These are phyloP conservation scores for Macadamia tetraphylla DNA, from an alignment of 164 flowering plant species.

Conservation along the genomic window DNA sequence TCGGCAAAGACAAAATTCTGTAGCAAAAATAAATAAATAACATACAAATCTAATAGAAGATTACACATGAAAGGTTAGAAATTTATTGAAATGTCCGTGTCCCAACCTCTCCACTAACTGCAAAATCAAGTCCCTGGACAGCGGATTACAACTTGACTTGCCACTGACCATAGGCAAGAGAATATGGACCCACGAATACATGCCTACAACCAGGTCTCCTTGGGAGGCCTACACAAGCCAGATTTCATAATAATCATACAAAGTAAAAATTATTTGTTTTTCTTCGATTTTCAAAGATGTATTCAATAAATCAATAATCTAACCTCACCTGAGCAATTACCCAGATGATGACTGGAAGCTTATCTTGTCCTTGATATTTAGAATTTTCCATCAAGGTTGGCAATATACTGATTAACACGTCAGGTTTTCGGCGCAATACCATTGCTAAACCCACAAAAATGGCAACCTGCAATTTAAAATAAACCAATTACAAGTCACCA, in stretches of 20 bases:
- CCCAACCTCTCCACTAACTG: conserved; percentile 82
- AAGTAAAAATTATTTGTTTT: not conserved
- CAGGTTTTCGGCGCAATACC: conserved; percentile 74
- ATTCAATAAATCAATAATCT: not conserved
- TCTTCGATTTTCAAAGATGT: not conserved
- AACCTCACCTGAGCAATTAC: conserved; percentile 63
- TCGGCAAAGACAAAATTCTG: conserved; percentile 75
- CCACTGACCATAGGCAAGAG: conserved; percentile 64
- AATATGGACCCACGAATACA: conserved; percentile 60
- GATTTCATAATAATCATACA: conserved; percentile 3
- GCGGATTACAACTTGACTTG: conserved; percentile 69
- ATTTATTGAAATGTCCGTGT: not conserved
- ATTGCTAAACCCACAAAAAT: conserved; percentile 78
- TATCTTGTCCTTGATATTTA: conserved; percentile 86
- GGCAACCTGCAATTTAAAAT: conserved; percentile 60
- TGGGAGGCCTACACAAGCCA: conserved; percentile 53
- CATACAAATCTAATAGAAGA: not conserved
- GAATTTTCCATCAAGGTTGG: conserved; percentile 52
- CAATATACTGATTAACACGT: conserved; percentile 45
- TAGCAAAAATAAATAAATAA: conserved; percentile 7
- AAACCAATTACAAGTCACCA: not conserved
- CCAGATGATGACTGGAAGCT: conserved; percentile 79
- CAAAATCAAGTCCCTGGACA: conserved; percentile 77
- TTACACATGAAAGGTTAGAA: not conserved
- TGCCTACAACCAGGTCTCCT: conserved; percentile 73